Evolutionary conservation across 2,329 filamentous ascomycete genomes (phyloP), one percentile per base, ranked within the genome.

Genomic region (Colletotrichum chrysophilum): DNA sequence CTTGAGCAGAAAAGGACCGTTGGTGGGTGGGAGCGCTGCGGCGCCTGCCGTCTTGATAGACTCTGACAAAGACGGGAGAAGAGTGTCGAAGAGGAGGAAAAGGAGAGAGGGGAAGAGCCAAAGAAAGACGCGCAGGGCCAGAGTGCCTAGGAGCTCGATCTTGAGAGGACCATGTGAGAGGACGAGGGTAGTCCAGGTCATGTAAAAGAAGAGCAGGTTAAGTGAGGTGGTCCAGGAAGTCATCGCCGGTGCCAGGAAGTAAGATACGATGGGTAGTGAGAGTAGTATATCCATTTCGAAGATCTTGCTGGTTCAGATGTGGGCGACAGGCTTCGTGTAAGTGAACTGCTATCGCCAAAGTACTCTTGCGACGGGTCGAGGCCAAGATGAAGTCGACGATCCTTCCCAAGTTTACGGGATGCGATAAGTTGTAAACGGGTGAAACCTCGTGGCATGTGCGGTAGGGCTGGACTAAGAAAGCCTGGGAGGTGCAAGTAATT

Each of bases 121-220:
- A 80, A 96, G 92, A 6, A 94, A 78, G 12, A 93, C 74, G 56
- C 94, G 93, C 65, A 96, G 87, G 28, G 91, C 90, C 7, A 95
- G 83, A 0, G 93, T 93, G 71, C 93, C 94, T 68, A 94, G 87
- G 2, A 97, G 83, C 83, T 98, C 95, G 73, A 98, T 91, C 74
- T 91, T 90, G 18, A 97, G 87, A 0, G 94, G 92, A 1, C 93
- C 89, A 80, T 97, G 94, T 8, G 94, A 94, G 4, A 96, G 87
- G 52, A 97, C 92, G 36, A 98, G 89, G 0, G 95, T 96, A 7
- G 92, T 92, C 96, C 96, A 98, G 79, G 95, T 96, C 86, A 98
- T 91, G 83, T 96, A 96, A 85, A 98, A 97, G 87, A 98, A 96
- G 77, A 97, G 87, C 28, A 98, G 86, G 83, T 97, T 98, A 77